phyloP scores from a whole-genome alignment of 164 flowering plant genomes.

The Sextonia rubra region DNA sequence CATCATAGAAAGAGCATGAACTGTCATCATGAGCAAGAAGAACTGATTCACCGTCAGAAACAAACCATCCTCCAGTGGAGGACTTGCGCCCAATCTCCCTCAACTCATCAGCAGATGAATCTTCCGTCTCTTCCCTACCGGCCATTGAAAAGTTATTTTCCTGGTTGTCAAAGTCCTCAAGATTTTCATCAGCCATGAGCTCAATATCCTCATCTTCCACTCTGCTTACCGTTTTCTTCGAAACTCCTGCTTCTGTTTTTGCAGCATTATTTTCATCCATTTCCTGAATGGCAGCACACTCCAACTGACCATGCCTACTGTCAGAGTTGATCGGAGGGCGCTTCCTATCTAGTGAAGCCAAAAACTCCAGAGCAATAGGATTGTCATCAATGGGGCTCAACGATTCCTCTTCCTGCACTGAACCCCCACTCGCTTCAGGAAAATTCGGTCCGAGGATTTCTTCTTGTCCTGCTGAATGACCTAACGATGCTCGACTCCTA shows the following conservation, averaged over 20 bases:
- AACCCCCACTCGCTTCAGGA: conserved; percentile 12
- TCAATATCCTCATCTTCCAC: conserved; percentile 28
- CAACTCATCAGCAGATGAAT: conserved; percentile 35
- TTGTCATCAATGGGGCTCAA: conserved; percentile 47
- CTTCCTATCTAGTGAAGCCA: conserved; percentile 50
- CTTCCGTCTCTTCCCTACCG: conserved; percentile 49
- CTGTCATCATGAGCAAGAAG: conserved; percentile 92
- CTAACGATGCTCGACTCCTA: conserved; percentile 34
- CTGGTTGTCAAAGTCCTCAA: conserved; percentile 72
- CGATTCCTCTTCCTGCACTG: conserved; percentile 26
- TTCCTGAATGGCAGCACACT: conserved; percentile 43
- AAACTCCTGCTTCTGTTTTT: conserved; percentile 22
- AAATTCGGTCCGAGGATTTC: conserved; percentile 11
- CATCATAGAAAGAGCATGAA: conserved; percentile 81
- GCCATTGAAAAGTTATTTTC: conserved; percentile 42
- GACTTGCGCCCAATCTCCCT: conserved; percentile 67
- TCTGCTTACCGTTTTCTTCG: conserved; percentile 14
- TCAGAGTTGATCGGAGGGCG: conserved; percentile 13
- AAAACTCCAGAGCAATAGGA: conserved; percentile 57
- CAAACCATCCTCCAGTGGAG: conserved; percentile 97
- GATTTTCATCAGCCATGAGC: conserved; percentile 56
- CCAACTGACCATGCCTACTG: conserved; percentile 14
- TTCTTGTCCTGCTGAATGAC: conserved; percentile 25
- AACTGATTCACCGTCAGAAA: conserved; percentile 86
- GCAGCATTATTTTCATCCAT: conserved; percentile 26